phyloP scores from a whole-genome alignment of 768 basidiomycete genomes.

The Tulasnella sp. region DNA sequence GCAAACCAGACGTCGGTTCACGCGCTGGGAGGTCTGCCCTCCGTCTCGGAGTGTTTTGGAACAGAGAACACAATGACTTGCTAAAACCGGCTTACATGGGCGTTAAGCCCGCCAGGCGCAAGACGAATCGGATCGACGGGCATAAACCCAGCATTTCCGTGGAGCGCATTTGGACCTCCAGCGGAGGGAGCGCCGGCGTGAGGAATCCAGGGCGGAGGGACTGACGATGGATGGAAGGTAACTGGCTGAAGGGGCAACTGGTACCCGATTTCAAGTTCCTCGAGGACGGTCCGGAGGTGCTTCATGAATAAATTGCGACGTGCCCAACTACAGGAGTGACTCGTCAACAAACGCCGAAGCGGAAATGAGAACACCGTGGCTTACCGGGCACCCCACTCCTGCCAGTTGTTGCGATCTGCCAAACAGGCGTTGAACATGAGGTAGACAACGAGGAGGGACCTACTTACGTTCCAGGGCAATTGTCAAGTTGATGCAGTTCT shows the following conservation, averaged over 20 bases:
- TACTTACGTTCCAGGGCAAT: constrained; percentile 61
- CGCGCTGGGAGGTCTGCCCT: too few species aligned
- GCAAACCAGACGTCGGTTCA: too few species aligned
- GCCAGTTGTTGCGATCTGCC: constrained; percentile 68
- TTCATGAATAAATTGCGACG: constrained; percentile 69
- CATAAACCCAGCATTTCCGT: constrained; percentile 5
- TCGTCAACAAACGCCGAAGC: background rate
- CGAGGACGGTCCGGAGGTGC: constrained; percentile 52
- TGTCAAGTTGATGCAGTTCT: constrained; percentile 54
- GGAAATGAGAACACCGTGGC: background rate
- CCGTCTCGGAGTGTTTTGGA: too few species aligned
- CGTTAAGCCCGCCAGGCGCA: too few species aligned
- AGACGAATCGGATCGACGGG: constrained; percentile 7
- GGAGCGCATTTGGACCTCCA: background rate
- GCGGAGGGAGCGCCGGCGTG: background rate
- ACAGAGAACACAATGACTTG: too few species aligned
- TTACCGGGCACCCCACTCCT: constrained; percentile 65
- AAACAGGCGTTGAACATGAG: background rate
- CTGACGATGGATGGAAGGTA: constrained; percentile 18
- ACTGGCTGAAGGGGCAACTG: constrained; percentile 63
- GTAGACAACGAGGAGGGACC: constrained; percentile 1
- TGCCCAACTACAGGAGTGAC: constrained; percentile 32
- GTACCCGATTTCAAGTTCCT: constrained; percentile 63
- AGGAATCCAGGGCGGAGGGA: constrained; percentile 11
- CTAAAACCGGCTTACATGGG: too few species aligned